Percentiles rank a stretch among this genome's conserved stretches.
Conservation (phyloP, 164 flowering plant species). For the Kalanchoe fedtschenkoi region DNA sequence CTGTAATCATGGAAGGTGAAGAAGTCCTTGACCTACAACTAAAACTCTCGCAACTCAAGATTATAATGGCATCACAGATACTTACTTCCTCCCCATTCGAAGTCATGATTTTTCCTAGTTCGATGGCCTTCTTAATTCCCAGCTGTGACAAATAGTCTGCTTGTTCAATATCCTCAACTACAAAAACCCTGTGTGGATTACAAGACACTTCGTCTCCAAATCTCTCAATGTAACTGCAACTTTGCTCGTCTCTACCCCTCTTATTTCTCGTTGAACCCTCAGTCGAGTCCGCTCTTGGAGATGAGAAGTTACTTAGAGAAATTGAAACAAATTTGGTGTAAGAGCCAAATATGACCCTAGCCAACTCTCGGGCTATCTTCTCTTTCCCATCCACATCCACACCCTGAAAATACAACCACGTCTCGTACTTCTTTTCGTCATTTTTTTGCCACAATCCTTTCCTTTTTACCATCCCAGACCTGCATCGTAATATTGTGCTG, state of each 20-base stretch:
- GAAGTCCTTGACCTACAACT: constrained; percentile 61
- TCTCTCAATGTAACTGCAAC: constrained; percentile 51
- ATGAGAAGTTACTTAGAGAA: constrained; percentile 52
- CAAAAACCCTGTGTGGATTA: constrained; percentile 73
- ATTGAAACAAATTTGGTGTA: constrained; percentile 37
- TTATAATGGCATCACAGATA: constrained; percentile 60
- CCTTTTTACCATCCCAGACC: constrained; percentile 63
- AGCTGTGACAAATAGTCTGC: constrained; percentile 52
- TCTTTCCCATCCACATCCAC: constrained; percentile 56
- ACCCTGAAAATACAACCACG: constrained; percentile 87
- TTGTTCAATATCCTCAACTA: constrained; percentile 69
- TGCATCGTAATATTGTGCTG: constrained; percentile 51
- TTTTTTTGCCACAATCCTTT: constrained; percentile 17
- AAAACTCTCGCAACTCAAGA: constrained; percentile 75
- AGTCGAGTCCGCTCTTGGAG: constrained; percentile 47
- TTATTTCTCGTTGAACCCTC: constrained; percentile 47
- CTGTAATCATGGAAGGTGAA: constrained; percentile 46
- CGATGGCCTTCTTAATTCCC: constrained; percentile 66
- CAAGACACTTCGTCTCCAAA: constrained; percentile 42
- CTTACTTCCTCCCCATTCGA: constrained; percentile 39
- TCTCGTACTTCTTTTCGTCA: constrained; percentile 48
- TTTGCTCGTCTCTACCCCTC: constrained; percentile 61
- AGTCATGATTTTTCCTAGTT: constrained; percentile 44
- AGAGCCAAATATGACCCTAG: constrained; percentile 65
- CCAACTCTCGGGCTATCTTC: constrained; percentile 62